These are phyloP conservation scores for Neurospora sp. DNA, from an alignment of 495 filamentous ascomycete genomes.

Conservation along the genomic window DNA sequence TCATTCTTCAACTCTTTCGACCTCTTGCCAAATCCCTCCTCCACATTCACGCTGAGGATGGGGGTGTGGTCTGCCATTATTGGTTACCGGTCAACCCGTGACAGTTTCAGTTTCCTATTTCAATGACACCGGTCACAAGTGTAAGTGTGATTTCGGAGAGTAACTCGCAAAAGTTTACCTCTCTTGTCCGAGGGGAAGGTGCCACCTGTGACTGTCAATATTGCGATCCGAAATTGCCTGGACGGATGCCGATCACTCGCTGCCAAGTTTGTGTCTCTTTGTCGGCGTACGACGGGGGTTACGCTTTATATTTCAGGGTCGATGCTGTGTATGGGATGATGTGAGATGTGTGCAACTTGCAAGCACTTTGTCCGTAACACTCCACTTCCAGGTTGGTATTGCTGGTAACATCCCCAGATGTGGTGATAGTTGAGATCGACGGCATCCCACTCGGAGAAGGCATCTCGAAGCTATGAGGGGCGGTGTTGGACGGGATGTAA, in stretches of 20 bases:
- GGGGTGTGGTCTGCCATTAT: neutral
- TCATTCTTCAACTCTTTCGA: neutral
- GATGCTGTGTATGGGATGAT: neutral
- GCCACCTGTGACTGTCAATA: slow-evolving; percentile 5
- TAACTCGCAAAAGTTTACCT: neutral
- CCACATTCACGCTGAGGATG: neutral
- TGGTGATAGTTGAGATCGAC: neutral
- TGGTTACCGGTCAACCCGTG: neutral
- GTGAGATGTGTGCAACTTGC: neutral
- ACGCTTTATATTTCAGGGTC: neutral
- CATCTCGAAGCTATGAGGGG: slow-evolving; percentile 1
- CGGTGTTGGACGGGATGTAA: neutral
- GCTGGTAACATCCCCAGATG: neutral
- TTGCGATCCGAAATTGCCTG: slow-evolving; percentile 1
- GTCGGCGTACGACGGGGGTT: neutral
- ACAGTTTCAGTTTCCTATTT: neutral
- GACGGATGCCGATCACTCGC: neutral
- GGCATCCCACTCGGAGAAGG: neutral
- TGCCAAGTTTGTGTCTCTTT: neutral
- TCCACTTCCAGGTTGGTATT: neutral
- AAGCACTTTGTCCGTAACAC: neutral
- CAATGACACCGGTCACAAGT: neutral
- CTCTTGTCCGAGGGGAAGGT: neutral
- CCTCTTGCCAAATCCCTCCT: neutral
- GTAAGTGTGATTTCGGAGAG: neutral